Percentiles rank a stretch among this genome's conserved stretches.
These are phyloP conservation scores for Claviceps cyperi DNA, from an alignment of 2,329 filamentous ascomycete species.

Conservation along the genomic window DNA sequence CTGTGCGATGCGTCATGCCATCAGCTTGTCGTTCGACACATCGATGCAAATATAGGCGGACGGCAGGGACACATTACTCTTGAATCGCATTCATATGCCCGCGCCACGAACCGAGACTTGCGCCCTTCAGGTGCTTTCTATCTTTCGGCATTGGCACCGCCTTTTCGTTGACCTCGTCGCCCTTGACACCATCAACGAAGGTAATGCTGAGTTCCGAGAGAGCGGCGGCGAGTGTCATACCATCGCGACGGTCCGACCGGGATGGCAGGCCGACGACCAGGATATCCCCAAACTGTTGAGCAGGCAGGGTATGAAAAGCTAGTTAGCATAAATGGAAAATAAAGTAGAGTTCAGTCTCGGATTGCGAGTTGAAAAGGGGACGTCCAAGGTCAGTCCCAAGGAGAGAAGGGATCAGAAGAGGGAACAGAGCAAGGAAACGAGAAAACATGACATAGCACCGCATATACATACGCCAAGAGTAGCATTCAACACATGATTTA, in stretches of 20 bases:
- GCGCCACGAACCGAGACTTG: constrained; percentile 22
- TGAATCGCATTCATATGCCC: constrained; percentile 25
- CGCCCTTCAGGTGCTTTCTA: constrained; percentile 15
- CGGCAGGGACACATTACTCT: constrained; percentile 10
- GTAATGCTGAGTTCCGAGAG: constrained; percentile 29
- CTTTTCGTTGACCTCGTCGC: constrained; percentile 22
- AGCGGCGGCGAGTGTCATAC: constrained; percentile 31
- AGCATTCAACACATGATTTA: neutral
- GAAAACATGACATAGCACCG: no score
- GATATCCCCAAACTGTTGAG: constrained; percentile 33
- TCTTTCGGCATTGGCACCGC: constrained; percentile 20
- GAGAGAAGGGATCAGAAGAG: no score
- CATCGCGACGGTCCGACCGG: constrained; percentile 35
- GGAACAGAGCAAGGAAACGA: neutral
- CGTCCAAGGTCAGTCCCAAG: neutral
- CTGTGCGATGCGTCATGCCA: constrained; percentile 7
- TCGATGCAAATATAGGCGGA: no score
- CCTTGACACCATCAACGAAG: constrained; percentile 31
- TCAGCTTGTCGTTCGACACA: no score
- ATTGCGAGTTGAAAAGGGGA: no score
- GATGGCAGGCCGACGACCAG: constrained; percentile 36
- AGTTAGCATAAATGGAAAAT: no score
- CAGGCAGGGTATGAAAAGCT: no score
- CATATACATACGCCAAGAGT: constrained; percentile 1
- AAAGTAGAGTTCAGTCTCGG: no score